phyloP scores from a whole-genome alignment of 768 basidiomycete species.

The Asterophora lycoperdoides region DNA sequence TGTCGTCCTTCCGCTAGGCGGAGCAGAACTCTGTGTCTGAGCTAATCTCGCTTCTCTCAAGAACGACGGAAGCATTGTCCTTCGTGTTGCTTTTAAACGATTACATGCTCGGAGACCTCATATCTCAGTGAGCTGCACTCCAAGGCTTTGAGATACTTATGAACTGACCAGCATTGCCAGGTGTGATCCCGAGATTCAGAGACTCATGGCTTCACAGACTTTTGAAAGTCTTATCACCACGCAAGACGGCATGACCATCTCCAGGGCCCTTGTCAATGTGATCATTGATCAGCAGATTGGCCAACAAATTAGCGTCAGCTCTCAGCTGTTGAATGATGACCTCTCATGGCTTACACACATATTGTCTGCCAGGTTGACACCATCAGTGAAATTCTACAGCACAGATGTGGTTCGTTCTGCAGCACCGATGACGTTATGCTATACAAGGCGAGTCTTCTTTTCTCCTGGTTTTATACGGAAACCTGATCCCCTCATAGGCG shows the following conservation, averaged over 20 bases:
- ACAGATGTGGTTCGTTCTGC: conserved; percentile 95
- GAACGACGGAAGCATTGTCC: conserved; percentile 91
- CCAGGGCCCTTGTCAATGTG: conserved; percentile 87
- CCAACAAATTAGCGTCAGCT: conserved; percentile 86
- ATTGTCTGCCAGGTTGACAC: conserved; percentile 75
- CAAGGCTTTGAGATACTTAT: background rate
- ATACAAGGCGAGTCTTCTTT: conserved; percentile 65
- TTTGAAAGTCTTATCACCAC: conserved; percentile 87
- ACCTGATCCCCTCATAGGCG: conserved; percentile 48
- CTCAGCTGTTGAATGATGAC: conserved; percentile 5
- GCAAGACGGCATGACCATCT: conserved; percentile 81
- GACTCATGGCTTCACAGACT: conserved; percentile 62
- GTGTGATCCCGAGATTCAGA: conserved; percentile 71
- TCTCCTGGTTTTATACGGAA: background rate
- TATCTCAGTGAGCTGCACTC: conserved; percentile 58
- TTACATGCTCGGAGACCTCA: conserved; percentile 81
- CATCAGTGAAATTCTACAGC: conserved; percentile 91
- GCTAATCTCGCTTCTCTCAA: conserved; percentile 65
- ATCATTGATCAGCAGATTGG: conserved; percentile 98
- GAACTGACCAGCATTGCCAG: conserved; percentile 35
- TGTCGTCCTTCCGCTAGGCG: conserved; percentile 41
- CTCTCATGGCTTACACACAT: conserved; percentile 1
- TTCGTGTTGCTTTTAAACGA: conserved; percentile 91
- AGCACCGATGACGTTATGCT: conserved; percentile 97
- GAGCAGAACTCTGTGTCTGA: conserved; percentile 83